A percentile compares a stretch with the other conserved stretches of the same genome.
phyloP scores from a whole-genome alignment of 768 basidiomycete genomes.

The Albatrellus ellisii region DNA sequence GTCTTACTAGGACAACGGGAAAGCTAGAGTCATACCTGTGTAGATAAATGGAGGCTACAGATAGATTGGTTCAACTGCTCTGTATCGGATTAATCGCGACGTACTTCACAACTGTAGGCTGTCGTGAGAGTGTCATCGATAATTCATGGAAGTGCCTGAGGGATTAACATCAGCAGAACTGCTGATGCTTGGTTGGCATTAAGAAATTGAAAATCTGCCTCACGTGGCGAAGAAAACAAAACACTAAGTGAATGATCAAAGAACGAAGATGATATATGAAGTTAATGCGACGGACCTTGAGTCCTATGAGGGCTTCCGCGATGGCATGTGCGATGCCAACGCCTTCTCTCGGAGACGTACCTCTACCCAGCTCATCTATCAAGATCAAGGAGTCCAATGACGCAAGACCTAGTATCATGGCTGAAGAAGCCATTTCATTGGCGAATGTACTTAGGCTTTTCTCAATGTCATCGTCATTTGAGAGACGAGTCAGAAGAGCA shows the following conservation, averaged over 20 bases:
- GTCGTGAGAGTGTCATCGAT: slow-evolving; percentile 55
- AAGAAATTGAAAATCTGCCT: slow-evolving; percentile 14
- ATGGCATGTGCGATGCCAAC: slow-evolving; percentile 78
- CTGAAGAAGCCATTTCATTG: slow-evolving; percentile 83
- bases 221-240: slow-evolving; percentile 91
- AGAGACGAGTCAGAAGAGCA: slow-evolving; percentile 71
- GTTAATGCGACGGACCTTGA: slow-evolving; percentile 42
- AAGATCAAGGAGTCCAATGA: slow-evolving; percentile 61
- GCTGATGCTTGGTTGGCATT: background rate
- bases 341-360: slow-evolving; percentile 77
- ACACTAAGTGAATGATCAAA: slow-evolving; percentile 29
- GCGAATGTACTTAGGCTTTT: slow-evolving; percentile 89
- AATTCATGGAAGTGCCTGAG: slow-evolving; percentile 73
- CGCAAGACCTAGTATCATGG: slow-evolving; percentile 82
- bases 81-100: slow-evolving; percentile 14
- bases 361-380: slow-evolving; percentile 88
- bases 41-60: slow-evolving; percentile 66
- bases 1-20: background rate
- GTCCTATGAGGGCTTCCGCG: slow-evolving; percentile 58
- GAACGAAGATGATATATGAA: background rate
- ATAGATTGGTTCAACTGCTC: slow-evolving; percentile 1
- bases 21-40: slow-evolving; percentile 37
- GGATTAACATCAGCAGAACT: background rate
- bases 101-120: slow-evolving; percentile 75
- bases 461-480: slow-evolving; percentile 90